Base-by-base conservation (phyloP, 768 basidiomycete species). In the Psilocybe cyanescens region DNA sequence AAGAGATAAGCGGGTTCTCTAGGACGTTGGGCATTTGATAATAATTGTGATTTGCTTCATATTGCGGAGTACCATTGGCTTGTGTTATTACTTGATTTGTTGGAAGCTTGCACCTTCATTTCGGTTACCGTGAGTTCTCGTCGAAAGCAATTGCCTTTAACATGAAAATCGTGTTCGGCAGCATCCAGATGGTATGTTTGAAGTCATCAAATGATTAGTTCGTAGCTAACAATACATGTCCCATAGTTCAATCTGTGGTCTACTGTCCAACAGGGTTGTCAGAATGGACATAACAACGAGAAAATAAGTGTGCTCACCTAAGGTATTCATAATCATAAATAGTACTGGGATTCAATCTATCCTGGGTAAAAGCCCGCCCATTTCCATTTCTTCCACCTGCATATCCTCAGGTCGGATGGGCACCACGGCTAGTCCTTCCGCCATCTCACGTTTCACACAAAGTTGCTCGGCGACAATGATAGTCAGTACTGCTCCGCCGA, bases 391-490 rank as follows among this genome's bases (percentile, higher is more conserved):
- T 70, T 78, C 87, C 61, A 70, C 79, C 70, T 73, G 84, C 59
- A 67, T 78, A 68, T 85, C 87, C 63, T 89, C 80, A 47, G 87
- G 83, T 31, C 81, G 83, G 8, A 79, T 70, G 53, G 79, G 74
- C 41, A 77, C 74, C 41, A 91, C 81, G 17, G 76, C 80, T 62
- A 97, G 75, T 7, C 94, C 95, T 71, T 96, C 94, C 17, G 78
- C 77, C 94, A 97, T 94, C 76, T 97, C 95, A 46, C 95, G 79
- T 68, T 84, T 88, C 29, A 97, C 91, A 71, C 97, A 96, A 29
- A 97, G 79, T 68, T 98, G 95, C 71, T 99, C 97, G 1, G 94
- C 92, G 11, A 89, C 74, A 56, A 95, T 80, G 63, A 98, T 85
- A 61, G 88, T 91, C 41, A 89, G 67, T n/a, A 86, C 78, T 6